Evolutionary conservation across 2,329 filamentous ascomycete genomes (phyloP).

Genomic region (Moelleriella libera): DNA sequence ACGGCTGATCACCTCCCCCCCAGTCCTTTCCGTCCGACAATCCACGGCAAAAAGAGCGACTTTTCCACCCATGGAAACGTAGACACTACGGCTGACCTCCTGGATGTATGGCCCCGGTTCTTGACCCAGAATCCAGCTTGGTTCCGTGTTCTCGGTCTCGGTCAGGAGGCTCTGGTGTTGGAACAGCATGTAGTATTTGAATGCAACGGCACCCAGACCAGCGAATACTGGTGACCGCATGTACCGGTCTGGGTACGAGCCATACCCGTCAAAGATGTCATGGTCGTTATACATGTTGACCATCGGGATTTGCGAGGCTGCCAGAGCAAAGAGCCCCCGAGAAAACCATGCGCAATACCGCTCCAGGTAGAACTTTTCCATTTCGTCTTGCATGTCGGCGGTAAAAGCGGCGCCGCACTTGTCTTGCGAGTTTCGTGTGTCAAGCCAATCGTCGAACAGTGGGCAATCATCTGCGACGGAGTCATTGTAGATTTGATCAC

Average conservation of each 20-base stretch:
- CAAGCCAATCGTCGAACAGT: conserved; percentile 73
- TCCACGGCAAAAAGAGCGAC: conserved; percentile 79
- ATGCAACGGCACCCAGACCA: conserved; percentile 79
- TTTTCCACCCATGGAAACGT: conserved; percentile 67
- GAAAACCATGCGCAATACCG: conserved; percentile 94
- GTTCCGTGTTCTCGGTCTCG: conserved; percentile 72
- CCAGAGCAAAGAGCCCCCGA: conserved; percentile 84
- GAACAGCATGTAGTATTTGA: conserved; percentile 98
- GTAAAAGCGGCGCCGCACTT: conserved; percentile 73
- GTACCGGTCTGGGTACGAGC: conserved; percentile 82
- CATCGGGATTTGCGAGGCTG: conserved; percentile 91
- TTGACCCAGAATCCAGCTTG: conserved; percentile 77
- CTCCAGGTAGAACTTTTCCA: conserved; percentile 79
- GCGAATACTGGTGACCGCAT: conserved; percentile 85
- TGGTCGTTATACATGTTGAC: conserved; percentile 97
- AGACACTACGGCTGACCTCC: conserved; percentile 71
- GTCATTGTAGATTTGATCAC: conserved; percentile 96
- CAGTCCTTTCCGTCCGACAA: conserved; percentile 78
- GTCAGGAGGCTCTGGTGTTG: conserved; percentile 81
- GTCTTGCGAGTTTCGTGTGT: conserved; percentile 62
- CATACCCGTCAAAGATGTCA: conserved; percentile 81
- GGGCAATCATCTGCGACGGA: conserved; percentile 59
- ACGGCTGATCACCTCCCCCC: conserved; percentile 65
- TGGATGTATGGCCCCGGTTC: conserved; percentile 80
- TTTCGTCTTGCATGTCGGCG: conserved; percentile 68